Conservation (phyloP, 768 basidiomycete genomes). For the Psilocybe azurescens region DNA sequence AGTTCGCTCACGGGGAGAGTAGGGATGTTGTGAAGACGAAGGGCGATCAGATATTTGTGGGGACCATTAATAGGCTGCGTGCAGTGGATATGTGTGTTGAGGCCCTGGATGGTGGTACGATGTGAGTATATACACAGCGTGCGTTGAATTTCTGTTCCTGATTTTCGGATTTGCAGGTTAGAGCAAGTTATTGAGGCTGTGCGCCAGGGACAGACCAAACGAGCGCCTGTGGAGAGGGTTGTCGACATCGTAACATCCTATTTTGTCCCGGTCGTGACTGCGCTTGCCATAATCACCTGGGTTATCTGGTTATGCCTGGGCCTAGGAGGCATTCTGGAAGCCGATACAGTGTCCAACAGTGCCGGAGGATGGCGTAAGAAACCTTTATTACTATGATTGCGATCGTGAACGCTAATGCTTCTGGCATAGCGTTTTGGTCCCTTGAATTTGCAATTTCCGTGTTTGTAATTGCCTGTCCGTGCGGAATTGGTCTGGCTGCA, state of each 20-base stretch:
- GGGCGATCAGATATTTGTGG: conserved; percentile 75
- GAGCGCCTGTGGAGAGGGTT: conserved; percentile 80
- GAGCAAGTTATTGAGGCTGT: conserved; percentile 79
- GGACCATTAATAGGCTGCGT: conserved; percentile 73
- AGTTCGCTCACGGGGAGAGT: conserved; percentile 84
- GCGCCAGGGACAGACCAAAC: conserved; percentile 73
- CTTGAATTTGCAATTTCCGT: conserved; percentile 84
- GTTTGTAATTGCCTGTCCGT: conserved; percentile 87
- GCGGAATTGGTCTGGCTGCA: conserved; percentile 85
- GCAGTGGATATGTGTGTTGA: conserved; percentile 67
- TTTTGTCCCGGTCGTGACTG: conserved; percentile 81
- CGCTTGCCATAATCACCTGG: conserved; percentile 75
- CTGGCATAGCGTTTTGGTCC: conserved; percentile 64
- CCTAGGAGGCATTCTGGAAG: conserved; percentile 58
- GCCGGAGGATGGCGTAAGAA: conserved; percentile 68
- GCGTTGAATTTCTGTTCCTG: background rate
- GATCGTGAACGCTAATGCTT: background rate
- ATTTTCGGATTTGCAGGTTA: conserved; percentile 47
- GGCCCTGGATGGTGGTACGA: conserved; percentile 67
- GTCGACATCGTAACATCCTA: conserved; percentile 77
- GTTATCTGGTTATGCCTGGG: conserved; percentile 74
- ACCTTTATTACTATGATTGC: background rate
- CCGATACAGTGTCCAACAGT: conserved; percentile 56
- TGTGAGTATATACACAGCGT: conserved; percentile 44
- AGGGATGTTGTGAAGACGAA: conserved; percentile 58